These are phyloP conservation scores for Carex parvula DNA, from an alignment of 176 grass and related monocot genomes.

Conservation along the genomic window DNA sequence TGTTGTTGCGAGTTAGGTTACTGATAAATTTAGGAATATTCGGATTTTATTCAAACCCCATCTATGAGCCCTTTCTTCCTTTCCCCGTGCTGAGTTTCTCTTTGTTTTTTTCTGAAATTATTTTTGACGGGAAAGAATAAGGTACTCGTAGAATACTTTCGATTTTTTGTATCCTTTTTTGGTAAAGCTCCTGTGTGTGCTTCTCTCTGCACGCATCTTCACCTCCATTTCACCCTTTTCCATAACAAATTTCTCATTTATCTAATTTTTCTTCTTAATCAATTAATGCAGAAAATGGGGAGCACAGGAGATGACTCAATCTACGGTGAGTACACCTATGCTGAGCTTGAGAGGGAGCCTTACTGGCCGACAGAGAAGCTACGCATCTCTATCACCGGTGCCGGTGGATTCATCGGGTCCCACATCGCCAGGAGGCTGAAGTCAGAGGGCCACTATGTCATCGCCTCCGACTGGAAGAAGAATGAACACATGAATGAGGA, in stretches of 20 bases:
- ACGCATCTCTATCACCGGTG: constrained; percentile 75
- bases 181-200: not conserved
- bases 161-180: not conserved
- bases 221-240: not conserved
- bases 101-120: not conserved
- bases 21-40: constrained; percentile 2
- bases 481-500: constrained; percentile 88
- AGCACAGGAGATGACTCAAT: constrained; percentile 34
- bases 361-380: constrained; percentile 69
- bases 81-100: not conserved
- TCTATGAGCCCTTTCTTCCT: not conserved
- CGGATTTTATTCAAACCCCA: not conserved
- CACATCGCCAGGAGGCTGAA: constrained; percentile 81
- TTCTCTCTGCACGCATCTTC: not conserved
- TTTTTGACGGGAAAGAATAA: not conserved
- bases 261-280: not conserved
- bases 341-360: constrained; percentile 60
- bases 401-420: constrained; percentile 80
- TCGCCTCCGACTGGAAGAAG: constrained; percentile 96
- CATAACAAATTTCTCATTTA: not conserved
- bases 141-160: not conserved
- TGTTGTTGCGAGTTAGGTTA: constrained; percentile 3
- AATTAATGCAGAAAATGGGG: constrained; percentile 54
- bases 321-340: constrained; percentile 82
- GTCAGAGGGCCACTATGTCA: constrained; percentile 70